A percentile compares a stretch with the other conserved stretches of the same genome.
phyloP scores from a whole-genome alignment of 2,329 filamentous ascomycete species.

The Epichloe brachyelytri region DNA sequence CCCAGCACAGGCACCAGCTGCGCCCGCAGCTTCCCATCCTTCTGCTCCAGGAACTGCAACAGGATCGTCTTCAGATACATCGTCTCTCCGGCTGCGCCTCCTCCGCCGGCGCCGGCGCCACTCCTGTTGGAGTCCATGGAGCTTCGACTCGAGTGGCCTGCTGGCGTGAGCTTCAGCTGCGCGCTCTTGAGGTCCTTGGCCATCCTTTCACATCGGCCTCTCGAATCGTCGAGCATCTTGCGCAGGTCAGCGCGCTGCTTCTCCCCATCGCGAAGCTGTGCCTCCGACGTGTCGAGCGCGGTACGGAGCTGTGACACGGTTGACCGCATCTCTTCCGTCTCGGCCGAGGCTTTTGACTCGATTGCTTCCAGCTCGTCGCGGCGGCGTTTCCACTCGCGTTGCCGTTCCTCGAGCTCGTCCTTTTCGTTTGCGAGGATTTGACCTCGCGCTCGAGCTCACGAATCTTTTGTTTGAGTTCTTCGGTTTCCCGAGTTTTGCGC shows the following conservation, averaged over 20 bases:
- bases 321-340: slow-evolving; percentile 60
- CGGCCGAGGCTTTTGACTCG: slow-evolving; percentile 55
- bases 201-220: slow-evolving; percentile 64
- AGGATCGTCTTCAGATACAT: slow-evolving; percentile 71
- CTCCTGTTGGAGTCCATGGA: slow-evolving; percentile 25
- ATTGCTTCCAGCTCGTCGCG: slow-evolving; percentile 64
- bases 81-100: slow-evolving; percentile 28
- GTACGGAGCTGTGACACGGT: slow-evolving; percentile 68
- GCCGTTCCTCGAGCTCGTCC: slow-evolving; percentile 61
- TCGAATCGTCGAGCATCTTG: slow-evolving; percentile 64
- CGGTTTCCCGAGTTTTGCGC: slow-evolving; percentile 66
- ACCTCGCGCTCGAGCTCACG: slow-evolving; percentile 71
- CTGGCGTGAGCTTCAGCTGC: slow-evolving; percentile 32
- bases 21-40: slow-evolving; percentile 60
- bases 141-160: slow-evolving; percentile 31
- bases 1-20: slow-evolving; percentile 68
- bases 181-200: slow-evolving; percentile 49
- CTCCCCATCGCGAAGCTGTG: slow-evolving; percentile 70
- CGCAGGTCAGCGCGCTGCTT: slow-evolving; percentile 67
- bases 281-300: slow-evolving; percentile 77
- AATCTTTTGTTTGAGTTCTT: slow-evolving; percentile 68
- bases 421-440: slow-evolving; percentile 60
- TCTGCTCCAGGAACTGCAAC: slow-evolving; percentile 69
- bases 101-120: slow-evolving; percentile 14
- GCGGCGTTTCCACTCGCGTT: slow-evolving; percentile 61